These are phyloP conservation scores for Geoglossum glabrum DNA, from an alignment of 495 filamentous ascomycete species.

Conservation along the genomic window DNA sequence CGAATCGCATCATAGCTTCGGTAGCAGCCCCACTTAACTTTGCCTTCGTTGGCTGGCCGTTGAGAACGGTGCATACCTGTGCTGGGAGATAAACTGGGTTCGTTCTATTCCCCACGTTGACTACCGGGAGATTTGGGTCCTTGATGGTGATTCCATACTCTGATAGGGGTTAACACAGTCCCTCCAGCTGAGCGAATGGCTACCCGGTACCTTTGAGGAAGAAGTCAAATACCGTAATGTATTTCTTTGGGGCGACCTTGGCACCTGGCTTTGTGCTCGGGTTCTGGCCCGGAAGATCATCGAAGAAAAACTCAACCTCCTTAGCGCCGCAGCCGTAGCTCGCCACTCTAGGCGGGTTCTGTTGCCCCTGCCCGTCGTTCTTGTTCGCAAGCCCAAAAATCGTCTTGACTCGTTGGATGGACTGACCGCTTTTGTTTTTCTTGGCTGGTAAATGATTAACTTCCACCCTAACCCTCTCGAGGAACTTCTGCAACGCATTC, in stretches of 20 bases:
- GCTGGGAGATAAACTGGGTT: conserved; percentile 45
- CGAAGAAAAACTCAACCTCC: conserved; percentile 9
- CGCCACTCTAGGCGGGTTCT: conserved; percentile 7
- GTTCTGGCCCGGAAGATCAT: conserved; percentile 4
- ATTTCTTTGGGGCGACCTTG: conserved; percentile 2
- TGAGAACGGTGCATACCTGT: conserved; percentile 40
- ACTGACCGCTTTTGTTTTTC: conserved; percentile 16
- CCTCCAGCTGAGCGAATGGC: neutral
- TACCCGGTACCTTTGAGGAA: neutral
- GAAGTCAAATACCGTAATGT: conserved; percentile 10
- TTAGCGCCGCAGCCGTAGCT: conserved; percentile 7
- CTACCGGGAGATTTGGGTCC: conserved; percentile 30
- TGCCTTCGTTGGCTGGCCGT: conserved; percentile 39
- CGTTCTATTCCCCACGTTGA: conserved; percentile 43
- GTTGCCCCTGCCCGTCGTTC: conserved; percentile 6
- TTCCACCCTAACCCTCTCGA: conserved; percentile 10
- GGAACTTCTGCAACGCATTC: neutral
- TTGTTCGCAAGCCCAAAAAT: conserved; percentile 8
- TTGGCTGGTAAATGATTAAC: neutral
- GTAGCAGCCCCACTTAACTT: conserved; percentile 39
- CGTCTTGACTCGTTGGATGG: conserved; percentile 7
- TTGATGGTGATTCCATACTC: conserved; percentile 24
- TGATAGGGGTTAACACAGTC: conserved; percentile 4
- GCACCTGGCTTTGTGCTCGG: neutral
- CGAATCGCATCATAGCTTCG: conserved; percentile 42